Evolutionary conservation across 2,329 filamentous ascomycete genomes (phyloP).

Genomic region (Eutypella sp.): DNA sequence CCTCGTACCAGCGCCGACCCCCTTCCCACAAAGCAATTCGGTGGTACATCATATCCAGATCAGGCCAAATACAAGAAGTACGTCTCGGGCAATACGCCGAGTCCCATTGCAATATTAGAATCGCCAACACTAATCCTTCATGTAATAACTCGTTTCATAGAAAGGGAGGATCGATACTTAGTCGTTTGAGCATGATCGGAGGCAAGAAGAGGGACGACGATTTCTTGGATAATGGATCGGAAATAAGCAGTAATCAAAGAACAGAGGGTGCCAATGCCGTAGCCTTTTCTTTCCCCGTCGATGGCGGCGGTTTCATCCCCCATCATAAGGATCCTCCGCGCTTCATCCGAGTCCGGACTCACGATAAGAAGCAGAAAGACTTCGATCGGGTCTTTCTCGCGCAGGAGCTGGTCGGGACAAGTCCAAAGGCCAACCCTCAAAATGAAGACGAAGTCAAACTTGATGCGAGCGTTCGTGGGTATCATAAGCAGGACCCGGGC

Average conservation of each 20-base stretch:
- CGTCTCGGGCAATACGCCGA: slow-evolving; percentile 23
- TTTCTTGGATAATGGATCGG: slow-evolving; percentile 61
- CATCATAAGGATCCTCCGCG: slow-evolving; percentile 82
- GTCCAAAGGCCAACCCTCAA: slow-evolving; percentile 28
- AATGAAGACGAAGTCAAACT: slow-evolving; percentile 16
- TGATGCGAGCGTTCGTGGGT: slow-evolving; percentile 22
- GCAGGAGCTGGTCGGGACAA: slow-evolving; percentile 73
- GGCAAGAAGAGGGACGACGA: slow-evolving; percentile 68
- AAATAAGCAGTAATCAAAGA: slow-evolving; percentile 55
- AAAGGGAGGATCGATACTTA: slow-evolving; percentile 87
- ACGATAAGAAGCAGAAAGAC: slow-evolving; percentile 74
- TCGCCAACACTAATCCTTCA: slow-evolving; percentile 4
- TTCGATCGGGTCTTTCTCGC: slow-evolving; percentile 89
- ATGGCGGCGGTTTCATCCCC: slow-evolving; percentile 71
- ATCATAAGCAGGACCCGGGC: slow-evolving; percentile 31
- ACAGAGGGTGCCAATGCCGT: slow-evolving; percentile 78
- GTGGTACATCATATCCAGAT: slow-evolving; percentile 31
- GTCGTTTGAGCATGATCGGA: slow-evolving; percentile 70
- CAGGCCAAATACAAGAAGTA: slow-evolving; percentile 61
- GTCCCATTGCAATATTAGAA: not conserved
- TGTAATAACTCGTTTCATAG: slow-evolving; percentile 38
- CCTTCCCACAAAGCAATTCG: slow-evolving; percentile 29
- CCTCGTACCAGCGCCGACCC: slow-evolving; percentile 38
- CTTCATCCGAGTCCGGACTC: slow-evolving; percentile 80
- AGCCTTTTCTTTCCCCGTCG: slow-evolving; percentile 73